Percentiles rank a stretch among this genome's conserved stretches.
phyloP scores from a whole-genome alignment of 2,329 filamentous ascomycete species.

The Aspergillus flavus region DNA sequence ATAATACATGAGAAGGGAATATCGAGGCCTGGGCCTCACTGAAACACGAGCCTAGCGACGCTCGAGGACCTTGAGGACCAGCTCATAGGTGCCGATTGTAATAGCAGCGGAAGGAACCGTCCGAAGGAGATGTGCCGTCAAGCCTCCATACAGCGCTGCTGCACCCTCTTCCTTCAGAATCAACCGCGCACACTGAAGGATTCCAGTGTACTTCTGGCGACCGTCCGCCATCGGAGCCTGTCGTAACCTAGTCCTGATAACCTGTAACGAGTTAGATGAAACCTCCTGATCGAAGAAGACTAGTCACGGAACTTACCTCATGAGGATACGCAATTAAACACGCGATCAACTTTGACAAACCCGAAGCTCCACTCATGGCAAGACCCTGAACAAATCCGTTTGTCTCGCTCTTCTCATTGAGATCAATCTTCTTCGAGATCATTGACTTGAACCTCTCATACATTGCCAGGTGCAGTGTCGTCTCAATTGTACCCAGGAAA shows the following conservation, averaged over 20 bases:
- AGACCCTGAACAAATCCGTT: constrained; percentile 21
- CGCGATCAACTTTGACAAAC: constrained; percentile 37
- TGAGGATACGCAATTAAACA: constrained; percentile 39
- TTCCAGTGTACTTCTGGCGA: constrained; percentile 38
- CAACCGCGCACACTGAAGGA: constrained; percentile 38
- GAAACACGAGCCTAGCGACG: background rate
- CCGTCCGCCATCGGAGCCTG: constrained; percentile 40
- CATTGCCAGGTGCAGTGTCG: constrained; percentile 38
- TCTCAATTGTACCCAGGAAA: constrained; percentile 41
- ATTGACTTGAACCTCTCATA: constrained; percentile 40
- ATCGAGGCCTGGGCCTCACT: background rate
- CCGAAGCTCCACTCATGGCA: constrained; percentile 34
- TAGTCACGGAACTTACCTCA: constrained; percentile 26
- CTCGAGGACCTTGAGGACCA: constrained; percentile 32
- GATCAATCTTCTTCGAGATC: constrained; percentile 20
- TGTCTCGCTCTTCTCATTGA: constrained; percentile 14
- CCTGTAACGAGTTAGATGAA: constrained; percentile 21
- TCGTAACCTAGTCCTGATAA: constrained; percentile 39
- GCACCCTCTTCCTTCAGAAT: constrained; percentile 40
- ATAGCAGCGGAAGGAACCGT: constrained; percentile 41
- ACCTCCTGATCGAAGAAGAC: background rate
- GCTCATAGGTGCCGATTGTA: constrained; percentile 42
- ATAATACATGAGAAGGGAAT: constrained; percentile 4
- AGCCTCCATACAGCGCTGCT: constrained; percentile 38
- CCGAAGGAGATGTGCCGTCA: constrained; percentile 40